phyloP scores from a whole-genome alignment of 164 flowering plant species.

The Litsea cubeba region DNA sequence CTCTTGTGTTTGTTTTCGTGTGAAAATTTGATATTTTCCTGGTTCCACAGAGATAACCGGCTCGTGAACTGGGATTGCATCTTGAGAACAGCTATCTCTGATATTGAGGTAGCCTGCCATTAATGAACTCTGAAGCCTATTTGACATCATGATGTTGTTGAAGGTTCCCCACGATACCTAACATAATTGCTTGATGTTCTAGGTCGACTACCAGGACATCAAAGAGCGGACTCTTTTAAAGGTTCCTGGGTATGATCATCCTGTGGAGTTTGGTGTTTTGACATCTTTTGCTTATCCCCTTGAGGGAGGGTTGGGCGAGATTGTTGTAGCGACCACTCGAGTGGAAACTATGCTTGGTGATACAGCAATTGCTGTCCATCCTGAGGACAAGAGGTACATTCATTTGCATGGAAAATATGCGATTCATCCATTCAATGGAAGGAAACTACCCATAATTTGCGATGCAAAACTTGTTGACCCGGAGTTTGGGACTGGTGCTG shows the following conservation, averaged over 20 bases:
- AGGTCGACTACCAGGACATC: slow-evolving; percentile 86
- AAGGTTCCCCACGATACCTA: background rate
- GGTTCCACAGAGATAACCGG: slow-evolving; percentile 65
- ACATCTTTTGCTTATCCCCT: slow-evolving; percentile 98
- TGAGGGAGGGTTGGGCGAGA: slow-evolving; percentile 67
- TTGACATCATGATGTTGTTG: background rate
- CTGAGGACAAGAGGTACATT: slow-evolving; percentile 69
- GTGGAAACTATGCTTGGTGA: slow-evolving; percentile 99
- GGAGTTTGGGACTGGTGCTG: slow-evolving; percentile 93
- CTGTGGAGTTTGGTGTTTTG: slow-evolving; percentile 86
- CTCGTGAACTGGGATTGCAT: slow-evolving; percentile 97
- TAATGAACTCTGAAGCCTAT: background rate
- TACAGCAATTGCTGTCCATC: slow-evolving; percentile 94
- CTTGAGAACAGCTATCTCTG: slow-evolving; percentile 91
- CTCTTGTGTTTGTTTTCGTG: background rate
- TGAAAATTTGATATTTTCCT: background rate
- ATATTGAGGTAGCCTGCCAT: slow-evolving; percentile 64
- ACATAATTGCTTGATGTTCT: slow-evolving; percentile 17
- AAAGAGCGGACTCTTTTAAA: slow-evolving; percentile 64
- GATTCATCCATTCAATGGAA: slow-evolving; percentile 87
- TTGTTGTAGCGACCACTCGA: slow-evolving; percentile 95
- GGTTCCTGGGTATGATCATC: slow-evolving; percentile 80
- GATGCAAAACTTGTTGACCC: slow-evolving; percentile 86
- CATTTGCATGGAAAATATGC: slow-evolving; percentile 85
- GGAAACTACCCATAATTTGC: slow-evolving; percentile 80